Conservation (phyloP, 352 stramenopile genomes). For the Globisporangium sylvaticum region DNA sequence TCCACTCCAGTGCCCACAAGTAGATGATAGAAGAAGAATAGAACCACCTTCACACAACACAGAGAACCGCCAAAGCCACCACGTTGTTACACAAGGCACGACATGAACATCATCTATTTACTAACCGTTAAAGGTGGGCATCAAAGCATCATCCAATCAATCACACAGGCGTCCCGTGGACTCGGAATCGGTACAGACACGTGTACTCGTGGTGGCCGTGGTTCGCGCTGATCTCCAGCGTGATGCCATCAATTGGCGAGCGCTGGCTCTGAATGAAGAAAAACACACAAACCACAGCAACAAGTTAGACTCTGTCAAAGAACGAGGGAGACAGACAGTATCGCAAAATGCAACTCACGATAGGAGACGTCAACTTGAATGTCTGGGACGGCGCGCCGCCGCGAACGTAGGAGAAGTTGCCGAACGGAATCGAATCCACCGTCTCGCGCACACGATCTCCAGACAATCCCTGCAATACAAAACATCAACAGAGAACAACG, state of each 20-base stretch:
- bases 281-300: too few relatives aligned
- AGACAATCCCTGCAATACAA: slow-evolving; percentile 35
- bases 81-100: background rate
- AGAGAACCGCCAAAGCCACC: background rate
- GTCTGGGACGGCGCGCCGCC: slow-evolving; percentile 53
- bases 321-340: background rate
- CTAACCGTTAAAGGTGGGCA: background rate
- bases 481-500: slow-evolving; percentile 1
- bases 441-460: slow-evolving; percentile 35
- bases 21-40: background rate
- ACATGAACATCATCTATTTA: slow-evolving; percentile 5
- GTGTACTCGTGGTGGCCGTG: slow-evolving; percentile 84
- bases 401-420: slow-evolving; percentile 70
- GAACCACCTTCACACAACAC: background rate
- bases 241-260: slow-evolving; percentile 61
- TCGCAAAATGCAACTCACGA: slow-evolving; percentile 22
- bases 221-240: slow-evolving; percentile 76
- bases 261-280: slow-evolving; percentile 30
- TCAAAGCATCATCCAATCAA: background rate
- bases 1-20: background rate
- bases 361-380: slow-evolving; percentile 49
- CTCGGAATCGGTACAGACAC: slow-evolving; percentile 87
- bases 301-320: too few relatives aligned
- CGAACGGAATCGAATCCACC: slow-evolving; percentile 54
- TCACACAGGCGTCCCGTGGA: slow-evolving; percentile 49